A percentile compares a stretch with the other conserved stretches of the same genome.
Evolutionary conservation across 805 yeast species (phyloP).

Genomic region (Lipomyces kockii): DNA sequence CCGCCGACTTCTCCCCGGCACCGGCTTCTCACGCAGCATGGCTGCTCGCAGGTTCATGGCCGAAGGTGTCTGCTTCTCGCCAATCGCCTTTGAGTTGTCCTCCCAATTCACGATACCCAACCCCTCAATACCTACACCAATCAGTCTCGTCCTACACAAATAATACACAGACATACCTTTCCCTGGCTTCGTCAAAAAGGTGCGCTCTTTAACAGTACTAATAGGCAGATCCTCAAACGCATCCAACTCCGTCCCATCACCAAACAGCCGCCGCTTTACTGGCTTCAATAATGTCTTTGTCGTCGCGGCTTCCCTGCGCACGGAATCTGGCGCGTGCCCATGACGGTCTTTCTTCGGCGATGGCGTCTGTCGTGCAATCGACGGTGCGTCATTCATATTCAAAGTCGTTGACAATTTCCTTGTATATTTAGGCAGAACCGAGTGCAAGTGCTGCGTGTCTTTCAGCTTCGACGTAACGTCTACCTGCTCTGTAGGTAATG

Average conservation of each 20-base stretch:
- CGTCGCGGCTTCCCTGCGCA: slow-evolving; percentile 24
- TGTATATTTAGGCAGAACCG: not conserved
- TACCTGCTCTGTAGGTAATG: slow-evolving; percentile 4
- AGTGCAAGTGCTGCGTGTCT: not conserved
- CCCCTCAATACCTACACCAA: slow-evolving; percentile 1
- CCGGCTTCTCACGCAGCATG: slow-evolving; percentile 8
- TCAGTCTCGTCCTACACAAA: not conserved
- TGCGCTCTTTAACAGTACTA: slow-evolving; percentile 25
- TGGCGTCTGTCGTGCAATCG: slow-evolving; percentile 14
- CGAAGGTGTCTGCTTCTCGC: not conserved
- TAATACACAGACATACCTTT: not conserved
- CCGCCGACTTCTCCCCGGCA: slow-evolving; percentile 11
- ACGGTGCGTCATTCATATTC: not conserved
- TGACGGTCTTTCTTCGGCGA: slow-evolving; percentile 18
- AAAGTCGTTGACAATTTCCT: not conserved
- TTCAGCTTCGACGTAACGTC: not conserved
- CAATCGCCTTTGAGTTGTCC: not conserved
- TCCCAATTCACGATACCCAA: not conserved
- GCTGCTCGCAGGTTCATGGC: not conserved
- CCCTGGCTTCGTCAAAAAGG: slow-evolving; percentile 8
- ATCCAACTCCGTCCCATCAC: slow-evolving; percentile 46
- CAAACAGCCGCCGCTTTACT: slow-evolving; percentile 32
- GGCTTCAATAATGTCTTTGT: slow-evolving; percentile 33
- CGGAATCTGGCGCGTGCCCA: slow-evolving; percentile 10
- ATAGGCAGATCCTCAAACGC: slow-evolving; percentile 42